Conservation (phyloP, 768 basidiomycete genomes). For the Botryobasidium botryosum region DNA sequence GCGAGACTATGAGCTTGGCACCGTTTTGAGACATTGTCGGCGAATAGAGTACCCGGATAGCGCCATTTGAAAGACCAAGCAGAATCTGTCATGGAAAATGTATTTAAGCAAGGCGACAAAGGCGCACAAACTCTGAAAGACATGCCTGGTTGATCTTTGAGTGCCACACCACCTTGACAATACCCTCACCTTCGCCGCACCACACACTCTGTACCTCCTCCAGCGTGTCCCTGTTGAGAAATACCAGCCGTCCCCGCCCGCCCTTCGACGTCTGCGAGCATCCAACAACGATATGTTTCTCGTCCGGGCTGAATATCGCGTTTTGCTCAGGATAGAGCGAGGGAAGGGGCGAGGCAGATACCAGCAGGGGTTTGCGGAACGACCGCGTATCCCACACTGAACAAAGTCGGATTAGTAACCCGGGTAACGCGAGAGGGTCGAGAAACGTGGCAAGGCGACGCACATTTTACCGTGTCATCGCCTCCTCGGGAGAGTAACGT, state of each 20-base stretch:
- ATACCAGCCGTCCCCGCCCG: slow-evolving; percentile 50
- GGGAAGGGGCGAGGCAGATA: slow-evolving; percentile 40
- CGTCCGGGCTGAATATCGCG: slow-evolving; percentile 88
- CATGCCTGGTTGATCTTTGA: slow-evolving; percentile 91
- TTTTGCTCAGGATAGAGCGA: slow-evolving; percentile 88
- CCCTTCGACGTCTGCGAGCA: slow-evolving; percentile 50
- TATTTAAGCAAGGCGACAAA: neutral
- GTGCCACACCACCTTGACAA: slow-evolving; percentile 90
- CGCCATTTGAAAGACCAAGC: slow-evolving; percentile 72
- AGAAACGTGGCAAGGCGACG: slow-evolving; percentile 21
- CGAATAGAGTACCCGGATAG: slow-evolving; percentile 83
- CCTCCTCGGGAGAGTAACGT: slow-evolving; percentile 80
- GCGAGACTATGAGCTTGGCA: slow-evolving; percentile 73
- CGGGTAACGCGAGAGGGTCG: no score
- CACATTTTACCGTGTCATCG: slow-evolving; percentile 91
- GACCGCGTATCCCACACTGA: slow-evolving; percentile 88
- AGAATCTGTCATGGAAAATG: slow-evolving; percentile 42
- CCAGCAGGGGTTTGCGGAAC: slow-evolving; percentile 74
- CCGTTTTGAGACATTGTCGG: slow-evolving; percentile 81
- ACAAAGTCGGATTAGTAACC: neutral
- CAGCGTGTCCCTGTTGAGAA: slow-evolving; percentile 53
- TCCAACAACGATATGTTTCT: slow-evolving; percentile 76
- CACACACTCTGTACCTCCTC: slow-evolving; percentile 42
- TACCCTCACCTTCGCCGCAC: slow-evolving; percentile 24
- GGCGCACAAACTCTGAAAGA: slow-evolving; percentile 3